Conservation (phyloP, 805 yeast species). For the Lipomyces sp. region DNA sequence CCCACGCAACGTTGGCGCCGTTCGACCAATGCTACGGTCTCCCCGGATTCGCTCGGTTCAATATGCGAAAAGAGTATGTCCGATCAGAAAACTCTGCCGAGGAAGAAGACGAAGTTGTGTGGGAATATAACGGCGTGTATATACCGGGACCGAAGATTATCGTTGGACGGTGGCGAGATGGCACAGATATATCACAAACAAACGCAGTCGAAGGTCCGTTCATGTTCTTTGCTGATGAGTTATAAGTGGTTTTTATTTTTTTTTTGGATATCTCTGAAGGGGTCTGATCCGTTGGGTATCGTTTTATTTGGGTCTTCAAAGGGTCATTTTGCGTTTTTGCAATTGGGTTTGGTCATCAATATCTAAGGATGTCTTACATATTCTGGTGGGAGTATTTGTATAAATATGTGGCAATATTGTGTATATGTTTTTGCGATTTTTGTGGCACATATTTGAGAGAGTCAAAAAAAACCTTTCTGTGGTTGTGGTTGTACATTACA, state of each 20-base stretch:
- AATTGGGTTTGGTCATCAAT: not conserved
- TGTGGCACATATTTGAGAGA: not conserved
- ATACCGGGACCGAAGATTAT: constrained; percentile 36
- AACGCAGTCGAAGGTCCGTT: constrained; percentile 36
- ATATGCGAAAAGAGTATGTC: constrained; percentile 35
- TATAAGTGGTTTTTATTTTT: not conserved
- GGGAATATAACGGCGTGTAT: constrained; percentile 37
- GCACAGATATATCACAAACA: constrained; percentile 18
- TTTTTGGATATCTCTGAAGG: not conserved
- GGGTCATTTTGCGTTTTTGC: not conserved
- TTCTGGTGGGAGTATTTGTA: not conserved
- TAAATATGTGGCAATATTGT: not conserved
- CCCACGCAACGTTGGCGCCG: constrained; percentile 28
- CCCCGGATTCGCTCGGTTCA: constrained; percentile 35
- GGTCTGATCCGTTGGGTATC: not conserved
- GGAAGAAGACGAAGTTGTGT: constrained; percentile 32
- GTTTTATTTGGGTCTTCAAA: not conserved
- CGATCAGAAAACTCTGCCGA: constrained; percentile 18
- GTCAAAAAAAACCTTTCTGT: not conserved
- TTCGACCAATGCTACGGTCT: constrained; percentile 31
- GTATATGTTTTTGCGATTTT: not conserved
- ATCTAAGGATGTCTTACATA: not conserved
- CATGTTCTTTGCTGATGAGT: constrained; percentile 33
- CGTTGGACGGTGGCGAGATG: constrained; percentile 36
- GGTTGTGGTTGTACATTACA: not conserved